Evolutionary conservation across 768 basidiomycete species (phyloP), one percentile per base, ranked within the genome.

Genomic region (Lactifluus volemus): DNA sequence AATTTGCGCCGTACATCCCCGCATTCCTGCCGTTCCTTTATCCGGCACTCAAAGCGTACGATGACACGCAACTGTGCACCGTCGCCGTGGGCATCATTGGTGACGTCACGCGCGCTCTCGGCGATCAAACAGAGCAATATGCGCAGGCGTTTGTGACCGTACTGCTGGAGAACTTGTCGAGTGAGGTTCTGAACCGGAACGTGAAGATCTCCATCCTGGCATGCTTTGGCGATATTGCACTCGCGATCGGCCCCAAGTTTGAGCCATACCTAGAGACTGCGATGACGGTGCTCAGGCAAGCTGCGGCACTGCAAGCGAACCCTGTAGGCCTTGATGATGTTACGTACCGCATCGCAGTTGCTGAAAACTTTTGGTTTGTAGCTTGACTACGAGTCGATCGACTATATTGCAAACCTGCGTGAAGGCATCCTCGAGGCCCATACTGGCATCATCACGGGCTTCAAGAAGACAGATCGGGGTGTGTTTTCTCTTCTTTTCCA

Each of bases 351-450:
- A 34, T 21, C 49, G 19, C 30, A 5, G 4, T 5, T 44, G 39
- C 55, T 55, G 14, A 39, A 36, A 66, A n/a, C 38, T 67, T 42
- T 56, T 59, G 52, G 49, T 41, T 36, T 44, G 56, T 65, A 83
- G 91, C 82, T 88, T 39, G 91, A 95, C 70, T 89, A 85, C 66
- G 93, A 96, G 63, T 82, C 95, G 59, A 81, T 95, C 59, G 97
- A 99, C 65, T 98, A 98, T 69, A 92, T 96, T 49, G 80, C 84
- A 55, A 83, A 84, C 55, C 79, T 99, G 59, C 84, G 97, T 41
- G 97, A 98, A 68, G 93, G 93, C 49, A 98, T 99, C 65, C 77
- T 98, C 36, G 97, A 99, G 72, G 96, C 97, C 2, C 98, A 97
- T 69, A 96, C 91, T 5, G 95, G 96, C 29, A 87, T 99, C 64